Evolutionary conservation across 2,329 filamentous ascomycete species (phyloP).

Genomic region (Botrytis paeoniae): DNA sequence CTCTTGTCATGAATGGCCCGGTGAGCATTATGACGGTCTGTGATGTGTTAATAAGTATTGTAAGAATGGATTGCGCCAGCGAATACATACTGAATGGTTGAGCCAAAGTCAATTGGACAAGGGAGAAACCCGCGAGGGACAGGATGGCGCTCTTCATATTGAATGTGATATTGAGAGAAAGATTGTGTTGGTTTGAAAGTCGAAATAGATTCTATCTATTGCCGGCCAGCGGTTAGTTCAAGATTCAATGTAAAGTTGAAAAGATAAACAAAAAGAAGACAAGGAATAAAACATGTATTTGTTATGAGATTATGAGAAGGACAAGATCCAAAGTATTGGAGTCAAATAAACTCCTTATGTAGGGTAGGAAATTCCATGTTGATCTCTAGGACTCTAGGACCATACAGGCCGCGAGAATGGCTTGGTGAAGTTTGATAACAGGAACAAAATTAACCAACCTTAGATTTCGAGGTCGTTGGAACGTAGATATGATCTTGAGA

Average conservation of each 20-base stretch:
- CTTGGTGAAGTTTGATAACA: neutral
- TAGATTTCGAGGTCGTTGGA: conserved; percentile 1
- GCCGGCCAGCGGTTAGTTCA: conserved; percentile 14
- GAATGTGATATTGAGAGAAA: conserved; percentile 14
- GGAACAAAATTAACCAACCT: neutral
- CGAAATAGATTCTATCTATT: conserved; percentile 8
- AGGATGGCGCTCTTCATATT: conserved; percentile 47
- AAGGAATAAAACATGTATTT: neutral
- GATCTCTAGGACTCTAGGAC: neutral
- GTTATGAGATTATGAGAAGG: neutral
- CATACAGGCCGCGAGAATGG: neutral
- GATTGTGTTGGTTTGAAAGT: neutral
- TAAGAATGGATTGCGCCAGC: neutral
- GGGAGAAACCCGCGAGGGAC: conserved; percentile 39
- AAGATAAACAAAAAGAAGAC: neutral
- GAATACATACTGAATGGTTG: conserved; percentile 39
- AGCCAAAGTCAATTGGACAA: conserved; percentile 44
- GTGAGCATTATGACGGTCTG: conserved; percentile 31
- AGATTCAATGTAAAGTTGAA: neutral
- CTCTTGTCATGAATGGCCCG: conserved; percentile 34
- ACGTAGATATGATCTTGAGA: neutral
- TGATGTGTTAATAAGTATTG: neutral
- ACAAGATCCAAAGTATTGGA: neutral
- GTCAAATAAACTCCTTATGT: neutral
- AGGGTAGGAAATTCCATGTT: neutral